Evolutionary conservation across 164 flowering plant species (phyloP).

Genomic region (Tinospora cordifolia): DNA sequence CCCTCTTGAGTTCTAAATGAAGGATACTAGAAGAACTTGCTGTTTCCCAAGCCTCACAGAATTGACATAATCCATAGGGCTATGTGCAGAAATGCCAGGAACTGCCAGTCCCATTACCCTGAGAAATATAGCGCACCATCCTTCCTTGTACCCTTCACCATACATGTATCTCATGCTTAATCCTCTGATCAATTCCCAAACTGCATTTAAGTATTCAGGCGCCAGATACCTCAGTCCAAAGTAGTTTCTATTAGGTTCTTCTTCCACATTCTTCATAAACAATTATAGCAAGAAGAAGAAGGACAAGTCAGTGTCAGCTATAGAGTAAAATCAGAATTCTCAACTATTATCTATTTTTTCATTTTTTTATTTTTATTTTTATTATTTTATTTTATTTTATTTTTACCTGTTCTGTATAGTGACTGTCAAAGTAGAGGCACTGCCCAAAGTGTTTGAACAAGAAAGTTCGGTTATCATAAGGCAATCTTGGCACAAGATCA

Average conservation of each 20-base stretch:
- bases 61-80: constrained; percentile 51
- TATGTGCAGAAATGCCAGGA: constrained; percentile 64
- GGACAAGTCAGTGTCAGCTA: too few species aligned
- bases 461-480: constrained; percentile 59
- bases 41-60: constrained; percentile 52
- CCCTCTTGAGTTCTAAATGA: too few species aligned
- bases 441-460: constrained; percentile 66
- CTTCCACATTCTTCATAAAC: constrained; percentile 34
- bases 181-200: constrained; percentile 56
- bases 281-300: background rate
- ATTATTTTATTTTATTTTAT: too few species aligned
- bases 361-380: too few species aligned
- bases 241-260: constrained; percentile 62
- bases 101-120: constrained; percentile 47
- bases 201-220: constrained; percentile 45
- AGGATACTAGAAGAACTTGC: constrained; percentile 2
- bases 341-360: too few species aligned
- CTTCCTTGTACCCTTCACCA: constrained; percentile 52
- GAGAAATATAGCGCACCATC: constrained; percentile 40
- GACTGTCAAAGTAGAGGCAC: constrained; percentile 64
- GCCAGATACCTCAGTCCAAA: constrained; percentile 31
- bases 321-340: background rate
- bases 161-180: constrained; percentile 34
- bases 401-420: constrained; percentile 42
- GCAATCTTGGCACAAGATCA: constrained; percentile 71